Conservation (phyloP, 1,284 basidiomycete genomes). For the Rhizoctonia solani region DNA sequence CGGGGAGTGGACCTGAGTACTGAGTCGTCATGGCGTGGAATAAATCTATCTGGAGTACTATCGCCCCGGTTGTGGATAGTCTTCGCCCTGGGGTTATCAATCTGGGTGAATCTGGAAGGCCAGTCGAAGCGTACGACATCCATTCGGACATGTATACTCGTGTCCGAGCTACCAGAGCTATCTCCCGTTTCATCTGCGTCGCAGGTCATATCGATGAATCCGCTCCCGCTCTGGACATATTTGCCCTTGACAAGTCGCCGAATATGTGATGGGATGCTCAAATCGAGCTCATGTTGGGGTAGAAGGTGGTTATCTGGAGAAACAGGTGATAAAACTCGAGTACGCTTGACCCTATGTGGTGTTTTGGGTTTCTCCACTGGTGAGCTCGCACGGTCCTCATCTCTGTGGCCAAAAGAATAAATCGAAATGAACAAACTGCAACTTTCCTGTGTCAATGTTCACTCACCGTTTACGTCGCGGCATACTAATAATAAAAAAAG, state of each 20-base stretch:
- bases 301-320: no score
- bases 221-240: conserved; percentile 9
- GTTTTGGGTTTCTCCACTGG: no score
- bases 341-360: no score
- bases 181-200: neutral
- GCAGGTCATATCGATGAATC: conserved; percentile 30
- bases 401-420: no score
- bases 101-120: conserved; percentile 4
- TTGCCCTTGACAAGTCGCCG: conserved; percentile 21
- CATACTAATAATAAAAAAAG: no score
- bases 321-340: no score
- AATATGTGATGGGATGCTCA: conserved; percentile 23
- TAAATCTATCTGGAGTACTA: conserved; percentile 20
- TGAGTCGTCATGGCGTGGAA: conserved; percentile 1
- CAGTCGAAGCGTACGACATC: conserved; percentile 31
- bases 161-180: conserved; percentile 10
- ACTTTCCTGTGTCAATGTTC: no score
- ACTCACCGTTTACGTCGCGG: no score
- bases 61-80: conserved; percentile 23
- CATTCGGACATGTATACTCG: conserved; percentile 28
- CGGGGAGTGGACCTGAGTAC: conserved; percentile 16
- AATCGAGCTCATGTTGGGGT: neutral
- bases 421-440: no score
- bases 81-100: neutral
- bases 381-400: no score